Conservation (phyloP, 2,329 filamentous ascomycete species). For the Claviceps maximensis region DNA sequence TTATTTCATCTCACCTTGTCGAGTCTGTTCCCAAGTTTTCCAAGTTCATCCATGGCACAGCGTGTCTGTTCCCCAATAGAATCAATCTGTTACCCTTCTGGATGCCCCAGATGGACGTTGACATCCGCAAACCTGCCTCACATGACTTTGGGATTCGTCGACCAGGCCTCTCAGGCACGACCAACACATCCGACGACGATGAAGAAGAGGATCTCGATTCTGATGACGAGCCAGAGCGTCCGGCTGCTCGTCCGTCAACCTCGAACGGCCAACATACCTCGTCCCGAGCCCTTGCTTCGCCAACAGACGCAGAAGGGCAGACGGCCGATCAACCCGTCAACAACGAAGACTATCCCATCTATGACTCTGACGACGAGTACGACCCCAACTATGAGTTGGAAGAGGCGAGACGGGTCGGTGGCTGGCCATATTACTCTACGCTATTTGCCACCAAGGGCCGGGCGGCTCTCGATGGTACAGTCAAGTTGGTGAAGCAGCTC, state of each 20-base stretch:
- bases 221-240: conserved; percentile 42
- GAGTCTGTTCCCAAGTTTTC: conserved; percentile 99
- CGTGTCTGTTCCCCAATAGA: conserved; percentile 69
- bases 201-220: conserved; percentile 54
- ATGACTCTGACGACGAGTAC: conserved; percentile 74
- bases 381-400: conserved; percentile 63
- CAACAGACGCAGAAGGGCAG: conserved; percentile 67
- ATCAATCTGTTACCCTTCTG: conserved; percentile 91
- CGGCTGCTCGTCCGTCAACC: conserved; percentile 4
- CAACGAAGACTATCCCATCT: conserved; percentile 68
- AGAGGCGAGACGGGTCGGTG: conserved; percentile 63
- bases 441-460: conserved; percentile 36
- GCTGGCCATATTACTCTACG: conserved; percentile 58
- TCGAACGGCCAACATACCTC: conserved; percentile 24
- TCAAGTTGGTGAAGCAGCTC: conserved; percentile 33
- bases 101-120: conserved; percentile 96
- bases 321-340: conserved; percentile 47
- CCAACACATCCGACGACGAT: conserved; percentile 49
- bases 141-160: conserved; percentile 87
- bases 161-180: conserved; percentile 58
- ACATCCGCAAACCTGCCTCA: conserved; percentile 84
- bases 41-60: conserved; percentile 95
- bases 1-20: conserved; percentile 86
- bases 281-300: conserved; percentile 27
- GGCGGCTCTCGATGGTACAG: conserved; percentile 27